phyloP scores from a whole-genome alignment of 306 rosid species.

The Senna siamea region DNA sequence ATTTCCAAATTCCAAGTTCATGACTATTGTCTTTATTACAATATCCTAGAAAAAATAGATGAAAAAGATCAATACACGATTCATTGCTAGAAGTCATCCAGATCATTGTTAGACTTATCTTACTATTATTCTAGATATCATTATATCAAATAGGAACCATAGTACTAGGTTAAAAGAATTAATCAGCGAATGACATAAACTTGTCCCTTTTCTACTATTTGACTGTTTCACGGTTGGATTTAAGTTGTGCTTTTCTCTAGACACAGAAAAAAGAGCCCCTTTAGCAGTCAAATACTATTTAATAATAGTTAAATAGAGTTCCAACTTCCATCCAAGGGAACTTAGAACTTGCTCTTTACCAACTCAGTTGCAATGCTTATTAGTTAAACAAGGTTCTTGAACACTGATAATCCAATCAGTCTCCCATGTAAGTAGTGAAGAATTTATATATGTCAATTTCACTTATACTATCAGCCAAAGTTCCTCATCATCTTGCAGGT shows the following conservation, averaged over 20 bases:
- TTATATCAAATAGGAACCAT: neutral
- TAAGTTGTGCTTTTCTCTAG: neutral
- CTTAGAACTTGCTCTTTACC: constrained; percentile 9
- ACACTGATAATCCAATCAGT: neutral
- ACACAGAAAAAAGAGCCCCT: neutral
- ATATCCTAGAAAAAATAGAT: no score
- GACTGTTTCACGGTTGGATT: neutral
- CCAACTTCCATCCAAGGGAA: neutral
- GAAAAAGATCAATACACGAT: no score
- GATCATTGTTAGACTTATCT: neutral
- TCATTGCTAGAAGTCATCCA: constrained; percentile 1
- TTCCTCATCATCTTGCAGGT: constrained; percentile 2
- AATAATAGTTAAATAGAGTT: neutral
- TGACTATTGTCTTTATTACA: no score
- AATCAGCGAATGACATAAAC: constrained; percentile 7
- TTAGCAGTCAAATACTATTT: neutral
- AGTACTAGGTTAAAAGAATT: constrained; percentile 7
- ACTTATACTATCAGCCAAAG: constrained; percentile 13
- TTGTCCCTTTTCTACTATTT: neutral
- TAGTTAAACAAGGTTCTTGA: constrained; percentile 13
- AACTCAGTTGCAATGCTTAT: constrained; percentile 3
- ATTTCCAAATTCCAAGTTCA: no score
- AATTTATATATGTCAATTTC: neutral
- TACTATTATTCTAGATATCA: constrained; percentile 5
- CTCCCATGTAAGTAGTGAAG: neutral